Evolutionary conservation across 768 basidiomycete species (phyloP).

Genomic region (Strobilomyces confusus): DNA sequence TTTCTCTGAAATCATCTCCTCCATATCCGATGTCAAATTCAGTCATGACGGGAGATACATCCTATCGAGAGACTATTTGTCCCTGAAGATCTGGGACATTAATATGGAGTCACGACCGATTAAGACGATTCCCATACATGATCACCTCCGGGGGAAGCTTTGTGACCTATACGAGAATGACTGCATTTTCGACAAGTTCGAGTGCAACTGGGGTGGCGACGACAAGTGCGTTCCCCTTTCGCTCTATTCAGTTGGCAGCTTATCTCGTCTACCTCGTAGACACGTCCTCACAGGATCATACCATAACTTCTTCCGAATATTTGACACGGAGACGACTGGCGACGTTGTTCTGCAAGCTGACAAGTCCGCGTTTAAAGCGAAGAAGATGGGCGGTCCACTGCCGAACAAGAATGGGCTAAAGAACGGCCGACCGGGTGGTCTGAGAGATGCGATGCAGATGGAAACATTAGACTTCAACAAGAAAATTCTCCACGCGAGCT

Average conservation of each 20-base stretch:
- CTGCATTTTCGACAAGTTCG: conserved; percentile 99
- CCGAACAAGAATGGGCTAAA: conserved; percentile 66
- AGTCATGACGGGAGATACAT: conserved; percentile 97
- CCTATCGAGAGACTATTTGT: conserved; percentile 93
- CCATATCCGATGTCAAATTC: conserved; percentile 99
- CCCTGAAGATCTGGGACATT: conserved; percentile 99
- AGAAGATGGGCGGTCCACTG: conserved; percentile 90
- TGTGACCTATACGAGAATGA: conserved; percentile 99
- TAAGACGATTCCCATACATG: conserved; percentile 98
- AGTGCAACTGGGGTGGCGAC: conserved; percentile 97
- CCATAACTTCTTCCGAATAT: conserved; percentile 99
- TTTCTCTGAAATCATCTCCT: conserved; percentile 99
- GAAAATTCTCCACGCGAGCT: conserved; percentile 94
- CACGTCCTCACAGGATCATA: conserved; percentile 99
- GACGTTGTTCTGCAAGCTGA: conserved; percentile 97
- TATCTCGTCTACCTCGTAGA: conserved; percentile 39
- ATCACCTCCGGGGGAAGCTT: conserved; percentile 93
- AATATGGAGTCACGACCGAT: conserved; percentile 97
- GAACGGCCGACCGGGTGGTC: conserved; percentile 68
- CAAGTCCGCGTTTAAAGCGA: conserved; percentile 98
- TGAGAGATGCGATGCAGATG: conserved; percentile 84
- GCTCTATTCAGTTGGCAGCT: conserved; percentile 6
- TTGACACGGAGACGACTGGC: conserved; percentile 81
- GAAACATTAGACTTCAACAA: conserved; percentile 92
- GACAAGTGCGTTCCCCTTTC: conserved; percentile 68